Evolutionary conservation across 2,329 filamentous ascomycete genomes (phyloP).

Genomic region (Alternaria sp.): DNA sequence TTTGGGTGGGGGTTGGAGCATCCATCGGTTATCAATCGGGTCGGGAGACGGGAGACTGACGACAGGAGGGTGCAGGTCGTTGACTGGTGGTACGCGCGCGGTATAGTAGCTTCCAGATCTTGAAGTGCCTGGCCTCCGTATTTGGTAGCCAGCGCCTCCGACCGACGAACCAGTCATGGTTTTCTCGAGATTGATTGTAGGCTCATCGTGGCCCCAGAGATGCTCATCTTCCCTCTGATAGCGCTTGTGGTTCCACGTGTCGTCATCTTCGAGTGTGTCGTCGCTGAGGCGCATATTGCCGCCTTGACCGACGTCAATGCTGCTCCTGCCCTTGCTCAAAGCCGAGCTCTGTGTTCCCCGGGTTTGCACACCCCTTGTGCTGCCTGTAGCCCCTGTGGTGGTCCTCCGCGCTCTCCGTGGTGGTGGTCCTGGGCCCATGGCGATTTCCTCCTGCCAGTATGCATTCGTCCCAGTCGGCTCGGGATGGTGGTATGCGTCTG

Average conservation of each 20-base stretch:
- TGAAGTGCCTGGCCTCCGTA: conserved; percentile 40
- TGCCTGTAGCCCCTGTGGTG: conserved; percentile 56
- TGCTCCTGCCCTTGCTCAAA: conserved; percentile 57
- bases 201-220: conserved; percentile 75
- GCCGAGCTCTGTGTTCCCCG: conserved; percentile 60
- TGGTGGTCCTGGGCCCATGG: conserved; percentile 77
- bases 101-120: conserved; percentile 50
- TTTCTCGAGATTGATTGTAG: conserved; percentile 43
- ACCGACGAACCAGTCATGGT: conserved; percentile 44
- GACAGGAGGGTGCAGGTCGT: conserved; percentile 85
- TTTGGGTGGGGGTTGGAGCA: conserved; percentile 90
- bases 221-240: conserved; percentile 91
- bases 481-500: conserved; percentile 78
- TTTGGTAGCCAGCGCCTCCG: conserved; percentile 34
- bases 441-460: conserved; percentile 88
- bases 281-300: conserved; percentile 43
- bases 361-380: conserved; percentile 67
- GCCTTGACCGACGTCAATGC: conserved; percentile 42
- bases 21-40: conserved; percentile 80
- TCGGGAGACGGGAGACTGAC: conserved; percentile 77
- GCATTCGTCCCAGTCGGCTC: conserved; percentile 86
- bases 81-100: conserved; percentile 72
- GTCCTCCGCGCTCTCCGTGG: conserved; percentile 65
- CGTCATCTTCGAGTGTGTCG: conserved; percentile 53
- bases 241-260: conserved; percentile 75